These are phyloP conservation scores for Fonsecaea nubica DNA, from an alignment of 2,329 filamentous ascomycete genomes.

Conservation along the genomic window DNA sequence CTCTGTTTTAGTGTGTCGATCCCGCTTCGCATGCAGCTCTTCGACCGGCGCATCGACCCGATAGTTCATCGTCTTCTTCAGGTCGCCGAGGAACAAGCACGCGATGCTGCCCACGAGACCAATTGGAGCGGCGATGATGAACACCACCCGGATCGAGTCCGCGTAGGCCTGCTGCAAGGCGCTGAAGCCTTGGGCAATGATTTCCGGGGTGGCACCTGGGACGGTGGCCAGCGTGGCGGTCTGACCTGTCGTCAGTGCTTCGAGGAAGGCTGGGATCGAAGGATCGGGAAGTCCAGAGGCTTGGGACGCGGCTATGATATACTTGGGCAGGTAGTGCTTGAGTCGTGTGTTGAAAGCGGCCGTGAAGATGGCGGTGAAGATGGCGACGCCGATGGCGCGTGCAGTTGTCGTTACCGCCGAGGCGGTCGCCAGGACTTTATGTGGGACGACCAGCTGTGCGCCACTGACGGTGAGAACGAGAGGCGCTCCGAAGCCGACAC, in stretches of 20 bases:
- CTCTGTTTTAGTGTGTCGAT: background rate
- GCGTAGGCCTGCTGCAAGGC: constrained; percentile 28
- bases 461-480: constrained; percentile 26
- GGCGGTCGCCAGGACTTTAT: constrained; percentile 28
- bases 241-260: constrained; percentile 28
- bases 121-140: constrained; percentile 28
- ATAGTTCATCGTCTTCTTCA: constrained; percentile 28
- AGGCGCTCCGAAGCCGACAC: constrained; percentile 23
- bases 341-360: constrained; percentile 21
- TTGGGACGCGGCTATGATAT: constrained; percentile 27
- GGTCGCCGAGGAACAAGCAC: constrained; percentile 24
- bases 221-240: background rate
- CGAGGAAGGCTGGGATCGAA: constrained; percentile 23
- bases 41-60: constrained; percentile 31
- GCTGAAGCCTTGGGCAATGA: constrained; percentile 1
- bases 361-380: constrained; percentile 22
- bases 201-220: constrained; percentile 11
- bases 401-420: constrained; percentile 25
- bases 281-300: constrained; percentile 17
- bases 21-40: constrained; percentile 24
- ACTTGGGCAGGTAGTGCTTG: constrained; percentile 17
- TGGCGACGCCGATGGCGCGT: constrained; percentile 21
- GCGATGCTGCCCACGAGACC: constrained; percentile 10
- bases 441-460: constrained; percentile 28
- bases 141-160: constrained; percentile 26